A percentile compares a stretch with the other conserved stretches of the same genome.
Evolutionary conservation across 176 grass and related monocot genomes (phyloP).

Genomic region (Dactylis glomerata): DNA sequence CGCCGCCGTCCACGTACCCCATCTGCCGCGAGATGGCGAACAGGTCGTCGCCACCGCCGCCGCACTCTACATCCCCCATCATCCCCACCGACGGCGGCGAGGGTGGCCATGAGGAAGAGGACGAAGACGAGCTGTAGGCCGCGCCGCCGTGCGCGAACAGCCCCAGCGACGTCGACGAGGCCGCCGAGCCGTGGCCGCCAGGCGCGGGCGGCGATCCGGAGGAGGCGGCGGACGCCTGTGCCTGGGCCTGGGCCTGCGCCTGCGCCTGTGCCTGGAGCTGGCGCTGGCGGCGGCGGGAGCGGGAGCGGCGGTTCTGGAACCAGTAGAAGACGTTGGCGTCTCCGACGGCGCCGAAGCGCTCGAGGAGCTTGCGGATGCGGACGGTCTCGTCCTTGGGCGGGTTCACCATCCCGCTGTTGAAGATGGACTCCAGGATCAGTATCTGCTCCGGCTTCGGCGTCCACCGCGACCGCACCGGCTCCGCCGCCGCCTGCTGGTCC

Average conservation of each 20-base stretch:
- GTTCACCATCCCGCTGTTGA: slow-evolving; percentile 97
- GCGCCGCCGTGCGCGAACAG: slow-evolving; percentile 32
- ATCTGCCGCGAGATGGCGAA: slow-evolving; percentile 89
- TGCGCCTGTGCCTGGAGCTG: slow-evolving; percentile 53
- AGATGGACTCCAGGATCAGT: slow-evolving; percentile 95
- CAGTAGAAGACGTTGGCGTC: slow-evolving; percentile 99
- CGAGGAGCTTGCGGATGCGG: slow-evolving; percentile 87
- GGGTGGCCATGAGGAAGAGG: slow-evolving; percentile 35
- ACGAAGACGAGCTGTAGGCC: slow-evolving; percentile 21
- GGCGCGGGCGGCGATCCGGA: slow-evolving; percentile 20
- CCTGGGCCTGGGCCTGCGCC: slow-evolving; percentile 42
- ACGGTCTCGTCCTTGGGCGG: slow-evolving; percentile 95
- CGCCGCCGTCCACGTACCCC: slow-evolving; percentile 39
- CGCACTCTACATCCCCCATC: slow-evolving; percentile 27
- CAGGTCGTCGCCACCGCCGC: slow-evolving; percentile 57
- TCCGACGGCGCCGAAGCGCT: slow-evolving; percentile 85
- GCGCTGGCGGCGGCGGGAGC: slow-evolving; percentile 86
- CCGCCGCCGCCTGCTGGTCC: slow-evolving; percentile 27
- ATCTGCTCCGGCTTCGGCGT: slow-evolving; percentile 97
- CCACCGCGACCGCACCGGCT: slow-evolving; percentile 81
- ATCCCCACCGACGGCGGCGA: slow-evolving; percentile 43
- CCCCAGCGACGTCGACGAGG: slow-evolving; percentile 8
- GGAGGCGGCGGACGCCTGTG: not conserved
- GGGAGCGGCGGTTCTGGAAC: slow-evolving; percentile 93
- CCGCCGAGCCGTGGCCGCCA: not conserved